Percentiles rank a stretch among this genome's conserved stretches.
phyloP scores from a whole-genome alignment of 1,284 basidiomycete genomes.

The Tausonia pullulans region DNA sequence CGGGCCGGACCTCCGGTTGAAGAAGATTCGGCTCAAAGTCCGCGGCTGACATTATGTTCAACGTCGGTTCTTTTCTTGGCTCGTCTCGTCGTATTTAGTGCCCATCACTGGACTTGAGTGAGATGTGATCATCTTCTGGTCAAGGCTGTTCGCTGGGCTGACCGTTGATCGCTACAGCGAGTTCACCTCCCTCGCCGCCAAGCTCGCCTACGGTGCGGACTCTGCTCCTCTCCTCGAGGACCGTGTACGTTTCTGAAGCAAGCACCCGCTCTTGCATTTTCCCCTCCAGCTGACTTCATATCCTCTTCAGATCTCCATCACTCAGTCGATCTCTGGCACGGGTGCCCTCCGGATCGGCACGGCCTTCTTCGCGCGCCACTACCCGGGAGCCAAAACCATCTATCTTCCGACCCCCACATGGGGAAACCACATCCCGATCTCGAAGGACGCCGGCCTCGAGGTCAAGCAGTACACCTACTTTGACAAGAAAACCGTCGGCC shows the following conservation, averaged over 20 bases:
- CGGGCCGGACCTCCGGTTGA: too few species aligned
- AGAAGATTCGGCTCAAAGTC: too few species aligned
- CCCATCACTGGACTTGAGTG: conserved; percentile 61
- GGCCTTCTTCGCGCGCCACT: conserved; percentile 83
- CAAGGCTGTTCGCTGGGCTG: not conserved
- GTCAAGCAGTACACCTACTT: conserved; percentile 91
- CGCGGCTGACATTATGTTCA: not conserved
- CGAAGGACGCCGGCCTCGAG: conserved; percentile 6
- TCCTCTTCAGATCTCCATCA: conserved; percentile 62
- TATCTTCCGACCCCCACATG: conserved; percentile 92
- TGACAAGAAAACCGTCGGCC: conserved; percentile 82
- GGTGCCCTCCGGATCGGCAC: conserved; percentile 95
- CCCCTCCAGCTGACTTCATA: not conserved
- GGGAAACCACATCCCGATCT: conserved; percentile 74
- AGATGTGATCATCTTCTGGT: conserved; percentile 6
- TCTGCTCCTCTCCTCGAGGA: conserved; percentile 62
- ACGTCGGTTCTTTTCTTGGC: not conserved
- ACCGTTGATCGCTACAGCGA: conserved; percentile 47
- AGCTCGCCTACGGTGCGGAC: conserved; percentile 83
- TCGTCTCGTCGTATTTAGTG: conserved; percentile 29
- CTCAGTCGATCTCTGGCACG: conserved; percentile 96
- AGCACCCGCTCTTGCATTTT: not conserved
- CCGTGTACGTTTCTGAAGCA: conserved; percentile 45
- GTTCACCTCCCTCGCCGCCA: conserved; percentile 80
- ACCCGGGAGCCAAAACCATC: conserved; percentile 76